A percentile compares a stretch with the other conserved stretches of the same genome.
Conservation (phyloP, 805 yeast genomes). For the Maudiozyma turicensis region DNA sequence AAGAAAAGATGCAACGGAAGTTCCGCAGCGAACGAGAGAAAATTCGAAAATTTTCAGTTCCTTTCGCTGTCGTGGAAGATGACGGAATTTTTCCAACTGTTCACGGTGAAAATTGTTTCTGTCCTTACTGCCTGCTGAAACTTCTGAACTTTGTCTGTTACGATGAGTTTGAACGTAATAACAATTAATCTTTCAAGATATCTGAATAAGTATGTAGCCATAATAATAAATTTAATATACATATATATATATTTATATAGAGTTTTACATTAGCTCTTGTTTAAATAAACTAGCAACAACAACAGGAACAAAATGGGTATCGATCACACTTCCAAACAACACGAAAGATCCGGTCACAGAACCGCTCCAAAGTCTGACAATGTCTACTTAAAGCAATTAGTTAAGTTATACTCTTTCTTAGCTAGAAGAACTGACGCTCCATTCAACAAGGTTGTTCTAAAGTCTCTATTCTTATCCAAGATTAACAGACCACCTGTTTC, state of each 20-base stretch:
- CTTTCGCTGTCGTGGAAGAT: no score
- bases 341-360: slow-evolving; percentile 93
- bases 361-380: slow-evolving; percentile 99
- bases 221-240: no score
- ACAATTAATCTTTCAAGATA: no score
- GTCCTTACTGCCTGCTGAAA: no score
- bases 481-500: slow-evolving; percentile 99
- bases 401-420: slow-evolving; percentile 96
- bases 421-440: slow-evolving; percentile 99
- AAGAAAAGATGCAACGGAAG: no score
- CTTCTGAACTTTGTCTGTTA: no score
- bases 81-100: no score
- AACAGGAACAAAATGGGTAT: slow-evolving; percentile 64
- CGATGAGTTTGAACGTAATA: no score
- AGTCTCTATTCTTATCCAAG: slow-evolving; percentile 93
- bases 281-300: neutral
- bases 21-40: no score
- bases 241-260: neutral
- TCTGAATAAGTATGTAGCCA: no score
- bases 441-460: slow-evolving; percentile 96
- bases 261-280: neutral
- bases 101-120: no score
- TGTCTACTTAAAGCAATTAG: slow-evolving; percentile 96
- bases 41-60: no score
- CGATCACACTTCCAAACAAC: slow-evolving; percentile 95